A percentile compares a stretch with the other conserved stretches of the same genome.
Evolutionary conservation across 257 asterid species (phyloP).

Genomic region (Fraxinus americana): DNA sequence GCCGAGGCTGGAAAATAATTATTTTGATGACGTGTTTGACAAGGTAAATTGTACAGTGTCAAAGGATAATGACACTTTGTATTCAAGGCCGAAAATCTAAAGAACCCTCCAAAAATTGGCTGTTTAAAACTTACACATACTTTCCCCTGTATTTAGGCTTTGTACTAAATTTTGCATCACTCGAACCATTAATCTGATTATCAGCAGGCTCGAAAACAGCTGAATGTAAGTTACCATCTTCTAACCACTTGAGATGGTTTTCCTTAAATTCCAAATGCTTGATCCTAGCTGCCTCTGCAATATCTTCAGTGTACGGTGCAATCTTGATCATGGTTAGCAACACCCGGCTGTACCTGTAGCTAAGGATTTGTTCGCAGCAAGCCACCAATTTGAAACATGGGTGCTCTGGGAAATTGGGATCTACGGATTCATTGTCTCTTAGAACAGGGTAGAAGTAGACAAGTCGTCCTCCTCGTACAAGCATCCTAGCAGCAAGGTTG

Average conservation of each 20-base stretch:
- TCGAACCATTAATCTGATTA: conserved; percentile 35
- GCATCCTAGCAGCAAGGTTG: conserved; percentile 91
- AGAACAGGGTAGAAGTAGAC: conserved; percentile 91
- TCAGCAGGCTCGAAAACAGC: conserved; percentile 81
- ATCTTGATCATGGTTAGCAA: conserved; percentile 72
- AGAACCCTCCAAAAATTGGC: not conserved
- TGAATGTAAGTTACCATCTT: conserved; percentile 95
- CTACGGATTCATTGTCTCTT: conserved; percentile 63
- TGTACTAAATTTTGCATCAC: conserved; percentile 48
- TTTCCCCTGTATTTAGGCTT: conserved; percentile 94
- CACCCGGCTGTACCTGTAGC: conserved; percentile 87
- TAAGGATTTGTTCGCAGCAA: conserved; percentile 80
- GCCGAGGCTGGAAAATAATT: not conserved
- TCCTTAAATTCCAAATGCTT: conserved; percentile 75
- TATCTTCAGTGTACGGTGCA: conserved; percentile 64
- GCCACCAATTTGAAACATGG: conserved; percentile 79
- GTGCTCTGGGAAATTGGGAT: conserved; percentile 80
- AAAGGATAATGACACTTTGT: too few species aligned
- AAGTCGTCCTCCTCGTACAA: conserved; percentile 85
- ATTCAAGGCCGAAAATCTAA: not conserved
- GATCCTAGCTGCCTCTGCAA: conserved; percentile 67
- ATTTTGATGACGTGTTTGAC: not conserved
- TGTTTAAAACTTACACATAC: conserved; percentile 59
- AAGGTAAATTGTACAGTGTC: not conserved
- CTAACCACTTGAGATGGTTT: conserved; percentile 91